Evolutionary conservation across 805 yeast species (phyloP).

Genomic region (Saccharomycopsis sp.): DNA sequence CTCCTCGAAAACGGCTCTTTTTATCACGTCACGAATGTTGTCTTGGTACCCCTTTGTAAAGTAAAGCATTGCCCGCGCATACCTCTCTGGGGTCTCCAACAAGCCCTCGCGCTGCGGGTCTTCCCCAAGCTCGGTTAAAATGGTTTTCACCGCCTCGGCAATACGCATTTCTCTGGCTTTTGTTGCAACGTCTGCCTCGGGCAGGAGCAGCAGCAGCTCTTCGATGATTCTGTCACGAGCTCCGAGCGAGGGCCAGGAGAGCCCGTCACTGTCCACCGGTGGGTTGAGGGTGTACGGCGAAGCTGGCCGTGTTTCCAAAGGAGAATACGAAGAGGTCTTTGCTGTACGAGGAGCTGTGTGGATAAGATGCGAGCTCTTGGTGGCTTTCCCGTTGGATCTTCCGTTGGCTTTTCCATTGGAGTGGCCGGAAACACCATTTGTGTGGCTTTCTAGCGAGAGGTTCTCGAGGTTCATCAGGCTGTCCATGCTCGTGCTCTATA

Average conservation of each 20-base stretch:
- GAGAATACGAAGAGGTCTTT: too few relatives aligned
- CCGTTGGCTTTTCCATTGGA: too few relatives aligned
- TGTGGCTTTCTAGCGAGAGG: too few relatives aligned
- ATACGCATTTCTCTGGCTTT: conserved; percentile 63
- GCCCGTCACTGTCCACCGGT: conserved; percentile 82
- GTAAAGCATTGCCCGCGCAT: conserved; percentile 91
- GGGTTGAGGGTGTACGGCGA: conserved; percentile 77
- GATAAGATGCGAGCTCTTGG: too few relatives aligned
- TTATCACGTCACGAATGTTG: conserved; percentile 73
- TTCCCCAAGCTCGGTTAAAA: conserved; percentile 82
- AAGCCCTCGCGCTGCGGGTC: conserved; percentile 84
- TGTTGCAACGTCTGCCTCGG: conserved; percentile 55
- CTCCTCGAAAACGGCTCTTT: conserved; percentile 93
- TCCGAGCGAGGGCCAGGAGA: conserved; percentile 90
- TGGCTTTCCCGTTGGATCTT: too few relatives aligned
- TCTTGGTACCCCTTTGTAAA: conserved; percentile 97
- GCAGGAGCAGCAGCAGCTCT: too few relatives aligned
- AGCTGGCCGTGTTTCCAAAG: conserved; percentile 67
- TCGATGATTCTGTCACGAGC: conserved; percentile 72
- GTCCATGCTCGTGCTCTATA: too few relatives aligned
- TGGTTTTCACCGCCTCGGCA: conserved; percentile 68
- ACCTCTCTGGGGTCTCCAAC: conserved; percentile 88
- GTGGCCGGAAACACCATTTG: too few relatives aligned
- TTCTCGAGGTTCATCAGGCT: too few relatives aligned
- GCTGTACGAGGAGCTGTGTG: too few relatives aligned